Evolutionary conservation across 2,329 filamentous ascomycete genomes (phyloP).

Genomic region (Ceratocystis albifundus): DNA sequence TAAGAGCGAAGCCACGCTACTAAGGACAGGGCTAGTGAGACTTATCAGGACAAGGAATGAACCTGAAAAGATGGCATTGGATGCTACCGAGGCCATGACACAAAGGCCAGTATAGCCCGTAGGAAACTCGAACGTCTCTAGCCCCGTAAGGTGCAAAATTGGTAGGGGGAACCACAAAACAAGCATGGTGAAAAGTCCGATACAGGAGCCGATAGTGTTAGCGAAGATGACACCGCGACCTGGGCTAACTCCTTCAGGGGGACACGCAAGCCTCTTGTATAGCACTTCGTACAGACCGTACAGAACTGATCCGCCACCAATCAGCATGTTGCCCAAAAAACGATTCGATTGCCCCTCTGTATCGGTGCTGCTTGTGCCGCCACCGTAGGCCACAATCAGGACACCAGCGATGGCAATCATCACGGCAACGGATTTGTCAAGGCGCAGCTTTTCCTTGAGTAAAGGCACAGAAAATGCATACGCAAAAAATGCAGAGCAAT

Average conservation of each 20-base stretch:
- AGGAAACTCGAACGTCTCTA: slow-evolving; percentile 76
- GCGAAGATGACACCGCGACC: slow-evolving; percentile 93
- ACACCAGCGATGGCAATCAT: slow-evolving; percentile 79
- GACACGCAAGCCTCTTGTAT: slow-evolving; percentile 88
- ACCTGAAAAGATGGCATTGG: slow-evolving; percentile 87
- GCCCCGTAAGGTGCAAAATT: slow-evolving; percentile 62
- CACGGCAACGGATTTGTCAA: slow-evolving; percentile 79
- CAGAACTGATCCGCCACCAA: slow-evolving; percentile 77
- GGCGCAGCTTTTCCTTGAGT: slow-evolving; percentile 68
- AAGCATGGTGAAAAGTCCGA: slow-evolving; percentile 72
- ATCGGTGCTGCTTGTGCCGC: slow-evolving; percentile 34
- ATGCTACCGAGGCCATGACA: slow-evolving; percentile 65
- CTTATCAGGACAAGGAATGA: slow-evolving; percentile 88
- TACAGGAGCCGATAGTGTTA: slow-evolving; percentile 78
- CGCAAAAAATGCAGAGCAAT: slow-evolving; percentile 96
- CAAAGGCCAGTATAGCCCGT: slow-evolving; percentile 66
- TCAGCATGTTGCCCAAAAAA: slow-evolving; percentile 78
- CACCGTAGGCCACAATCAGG: slow-evolving; percentile 89
- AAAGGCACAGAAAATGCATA: slow-evolving; percentile 93
- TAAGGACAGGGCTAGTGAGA: slow-evolving; percentile 82
- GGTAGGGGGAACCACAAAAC: slow-evolving; percentile 91
- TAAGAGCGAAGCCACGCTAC: slow-evolving; percentile 79
- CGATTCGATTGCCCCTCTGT: slow-evolving; percentile 46
- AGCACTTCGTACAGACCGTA: slow-evolving; percentile 97
- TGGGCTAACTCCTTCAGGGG: slow-evolving; percentile 74